Base-by-base conservation (phyloP, 1,139 yeast genomes). In the Geotrichum bryndzae region DNA sequence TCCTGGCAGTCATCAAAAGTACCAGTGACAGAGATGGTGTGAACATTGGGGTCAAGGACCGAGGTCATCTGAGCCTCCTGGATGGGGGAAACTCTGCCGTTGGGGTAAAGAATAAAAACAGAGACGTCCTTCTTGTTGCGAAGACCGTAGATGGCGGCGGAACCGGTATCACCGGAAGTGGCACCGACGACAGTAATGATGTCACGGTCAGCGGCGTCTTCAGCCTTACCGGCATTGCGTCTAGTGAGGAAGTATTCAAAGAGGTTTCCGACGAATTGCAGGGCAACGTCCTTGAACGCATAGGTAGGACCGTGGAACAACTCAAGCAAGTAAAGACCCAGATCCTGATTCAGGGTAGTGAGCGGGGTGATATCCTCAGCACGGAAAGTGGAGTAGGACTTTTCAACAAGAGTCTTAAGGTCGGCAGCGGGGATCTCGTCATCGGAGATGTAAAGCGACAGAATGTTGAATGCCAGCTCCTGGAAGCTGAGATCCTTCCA, bases 21-120 rank as follows among this genome's bases (percentile, higher is more conserved):
- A 67, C 99, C 99, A 68, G 87, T 88, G 54, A 94, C 97, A 5
- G 97, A 89, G 67, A 94, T 81, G 38, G 97, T 92, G 77, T 94
- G 99, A 51, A 94, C 97, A 71, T 94, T 94, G 58, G 84, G 79
- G 74, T 94, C 99, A 63, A 87, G 83, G n/a, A 95, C 99, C 4
- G 98, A 91, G 58, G 99, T 89, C 99, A 94, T 94, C 78, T 95
- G 99, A 69, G 89, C 91, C 79, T 94, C 99, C 79, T 94, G 99
- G 66, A 94, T 88, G 56, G 97, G 97, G 48, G 98, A 91, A 61
- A 94, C 95, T 75, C 98, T 86, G 54, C 99, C 99, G 15, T 96
- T 90, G 70, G 99, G 99, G 73, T 92, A 94, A 68, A 95, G 80
- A 67, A 94, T 94, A 76, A 94, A 95, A 41, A 94, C 99, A 51